Conservation (phyloP, 2,329 filamentous ascomycete genomes). For the Aciculosporium take region DNA sequence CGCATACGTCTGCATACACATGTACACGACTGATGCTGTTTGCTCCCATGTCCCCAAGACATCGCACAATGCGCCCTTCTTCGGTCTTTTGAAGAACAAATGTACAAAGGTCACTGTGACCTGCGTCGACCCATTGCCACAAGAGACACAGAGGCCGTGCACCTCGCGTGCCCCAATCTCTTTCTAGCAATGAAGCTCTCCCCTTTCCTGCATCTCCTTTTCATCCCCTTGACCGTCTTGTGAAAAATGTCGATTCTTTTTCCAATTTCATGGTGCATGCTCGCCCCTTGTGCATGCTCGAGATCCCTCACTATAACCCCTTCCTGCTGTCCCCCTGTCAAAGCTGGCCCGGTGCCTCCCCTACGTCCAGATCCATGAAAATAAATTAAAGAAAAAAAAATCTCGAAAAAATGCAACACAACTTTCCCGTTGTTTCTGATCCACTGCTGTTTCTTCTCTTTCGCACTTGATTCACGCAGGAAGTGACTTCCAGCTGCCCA, state of each 20-base stretch:
- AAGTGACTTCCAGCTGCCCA: conserved; percentile 6
- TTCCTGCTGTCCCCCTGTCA: conserved; percentile 3
- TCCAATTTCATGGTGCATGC: neutral
- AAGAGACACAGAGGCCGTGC: neutral
- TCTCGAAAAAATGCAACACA: neutral
- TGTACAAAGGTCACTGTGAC: conserved; percentile 17
- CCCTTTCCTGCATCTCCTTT: neutral
- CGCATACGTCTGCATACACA: neutral
- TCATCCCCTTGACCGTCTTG: neutral
- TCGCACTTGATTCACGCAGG: conserved; percentile 8
- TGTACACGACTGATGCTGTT: neutral
- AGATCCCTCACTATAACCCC: conserved; percentile 11
- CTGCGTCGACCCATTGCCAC: conserved; percentile 8
- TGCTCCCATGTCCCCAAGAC: conserved; percentile 1
- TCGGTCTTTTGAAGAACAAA: conserved; percentile 7
- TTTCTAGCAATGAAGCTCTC: neutral
- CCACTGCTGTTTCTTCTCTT: conserved; percentile 7
- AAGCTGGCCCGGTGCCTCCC: conserved; percentile 16
- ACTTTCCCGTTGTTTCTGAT: conserved; percentile 1
- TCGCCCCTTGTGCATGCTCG: conserved; percentile 20
- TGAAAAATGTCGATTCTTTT: neutral
- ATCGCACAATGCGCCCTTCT: neutral
- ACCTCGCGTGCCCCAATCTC: neutral
- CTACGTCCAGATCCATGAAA: conserved; percentile 14
- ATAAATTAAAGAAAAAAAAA: conserved; percentile 4